phyloP scores from a whole-genome alignment of 2,329 filamentous ascomycete species.

The Penicillium vulpinum region DNA sequence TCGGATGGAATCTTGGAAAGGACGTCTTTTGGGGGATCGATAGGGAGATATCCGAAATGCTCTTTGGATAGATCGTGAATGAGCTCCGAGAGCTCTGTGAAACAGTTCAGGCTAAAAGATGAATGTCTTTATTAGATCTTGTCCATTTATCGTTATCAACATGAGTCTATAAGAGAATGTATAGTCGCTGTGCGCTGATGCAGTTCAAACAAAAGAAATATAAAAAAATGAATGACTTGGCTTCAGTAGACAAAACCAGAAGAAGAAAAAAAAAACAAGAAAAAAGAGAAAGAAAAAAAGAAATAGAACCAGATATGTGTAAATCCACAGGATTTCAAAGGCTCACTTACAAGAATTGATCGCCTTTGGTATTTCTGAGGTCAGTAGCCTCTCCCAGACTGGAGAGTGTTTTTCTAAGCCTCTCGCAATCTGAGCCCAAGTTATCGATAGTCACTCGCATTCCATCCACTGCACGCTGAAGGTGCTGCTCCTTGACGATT shows the following conservation, averaged over 20 bases:
- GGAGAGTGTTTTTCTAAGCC: constrained; percentile 52
- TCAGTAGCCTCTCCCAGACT: constrained; percentile 53
- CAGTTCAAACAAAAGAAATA: constrained; percentile 14
- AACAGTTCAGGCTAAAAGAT: constrained; percentile 53
- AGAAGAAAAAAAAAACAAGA: constrained; percentile 17
- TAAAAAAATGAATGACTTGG: constrained; percentile 22
- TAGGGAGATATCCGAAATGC: constrained; percentile 54
- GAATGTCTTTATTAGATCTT: constrained; percentile 42
- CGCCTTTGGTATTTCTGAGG: constrained; percentile 51
- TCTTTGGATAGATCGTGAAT: constrained; percentile 54
- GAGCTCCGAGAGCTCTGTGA: constrained; percentile 52
- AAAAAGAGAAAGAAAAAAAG: constrained; percentile 17
- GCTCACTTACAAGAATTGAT: constrained; percentile 53
- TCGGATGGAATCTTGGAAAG: constrained; percentile 53
- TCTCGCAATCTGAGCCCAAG: constrained; percentile 53
- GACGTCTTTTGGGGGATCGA: constrained; percentile 52
- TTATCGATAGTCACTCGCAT: constrained; percentile 52
- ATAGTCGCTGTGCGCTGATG: constrained; percentile 6
- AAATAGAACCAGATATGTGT: no score
- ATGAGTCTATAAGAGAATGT: constrained; percentile 28
- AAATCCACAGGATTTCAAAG: constrained; percentile 24
- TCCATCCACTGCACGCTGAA: constrained; percentile 44
- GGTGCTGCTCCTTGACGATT: constrained; percentile 48
- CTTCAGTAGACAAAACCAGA: constrained; percentile 15
- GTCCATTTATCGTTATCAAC: constrained; percentile 40